Evolutionary conservation across 495 filamentous ascomycete species (phyloP).

Genomic region (Xylaria castorea): DNA sequence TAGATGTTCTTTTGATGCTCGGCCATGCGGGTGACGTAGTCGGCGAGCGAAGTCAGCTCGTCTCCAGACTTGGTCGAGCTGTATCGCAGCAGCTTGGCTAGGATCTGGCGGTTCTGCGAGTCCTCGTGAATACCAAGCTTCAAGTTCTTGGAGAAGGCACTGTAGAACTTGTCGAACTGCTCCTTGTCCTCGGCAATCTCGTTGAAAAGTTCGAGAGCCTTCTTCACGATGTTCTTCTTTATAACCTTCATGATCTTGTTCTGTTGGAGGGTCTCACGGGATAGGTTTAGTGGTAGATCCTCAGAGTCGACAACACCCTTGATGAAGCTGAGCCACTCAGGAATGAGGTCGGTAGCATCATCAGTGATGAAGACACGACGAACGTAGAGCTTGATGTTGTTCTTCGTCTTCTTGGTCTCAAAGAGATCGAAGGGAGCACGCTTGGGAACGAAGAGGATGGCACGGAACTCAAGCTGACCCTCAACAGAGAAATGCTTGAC

Average conservation of each 20-base stretch:
- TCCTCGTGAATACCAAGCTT: slow-evolving; percentile 99
- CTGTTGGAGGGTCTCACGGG: slow-evolving; percentile 99
- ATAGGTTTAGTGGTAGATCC: slow-evolving; percentile 98
- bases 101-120: slow-evolving; percentile 89
- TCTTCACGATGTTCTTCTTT: slow-evolving; percentile 99
- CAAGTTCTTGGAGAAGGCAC: slow-evolving; percentile 99
- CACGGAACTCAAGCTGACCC: slow-evolving; percentile 99
- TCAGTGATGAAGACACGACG: slow-evolving; percentile 99
- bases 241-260: slow-evolving; percentile 99
- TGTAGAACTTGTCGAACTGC: slow-evolving; percentile 99
- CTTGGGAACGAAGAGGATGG: slow-evolving; percentile 99
- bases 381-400: slow-evolving; percentile 99
- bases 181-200: slow-evolving; percentile 99
- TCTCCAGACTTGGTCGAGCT: slow-evolving; percentile 98
- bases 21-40: slow-evolving; percentile 98
- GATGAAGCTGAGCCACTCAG: slow-evolving; percentile 98
- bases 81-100: slow-evolving; percentile 99
- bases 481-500: slow-evolving; percentile 99
- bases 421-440: slow-evolving; percentile 99
- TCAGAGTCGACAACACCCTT: slow-evolving; percentile 99
- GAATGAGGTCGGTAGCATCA: slow-evolving; percentile 97
- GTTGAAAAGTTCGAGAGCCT: slow-evolving; percentile 97
- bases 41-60: slow-evolving; percentile 88
- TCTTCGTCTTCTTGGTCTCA: slow-evolving; percentile 99
- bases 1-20: slow-evolving; percentile 99